Conservation (phyloP, 129 eudicot genomes). For the sunflower (Helianthus annuus) region DNA sequence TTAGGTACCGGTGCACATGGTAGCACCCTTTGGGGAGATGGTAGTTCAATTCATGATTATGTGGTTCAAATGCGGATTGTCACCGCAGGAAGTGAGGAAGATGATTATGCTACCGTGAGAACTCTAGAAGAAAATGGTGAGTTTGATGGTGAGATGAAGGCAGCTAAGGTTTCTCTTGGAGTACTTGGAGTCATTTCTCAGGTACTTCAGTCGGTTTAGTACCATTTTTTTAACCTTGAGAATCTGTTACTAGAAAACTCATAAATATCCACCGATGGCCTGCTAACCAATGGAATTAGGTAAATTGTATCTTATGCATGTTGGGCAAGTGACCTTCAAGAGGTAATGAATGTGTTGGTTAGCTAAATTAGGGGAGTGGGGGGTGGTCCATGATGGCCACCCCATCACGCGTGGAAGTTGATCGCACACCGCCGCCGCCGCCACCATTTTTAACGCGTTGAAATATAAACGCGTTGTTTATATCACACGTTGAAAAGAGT, state of each 20-base stretch:
- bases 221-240: not conserved
- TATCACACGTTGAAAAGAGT: too few species aligned
- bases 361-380: too few species aligned
- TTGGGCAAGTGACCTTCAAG: not conserved
- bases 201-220: conserved; percentile 30
- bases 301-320: not conserved
- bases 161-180: conserved; percentile 83
- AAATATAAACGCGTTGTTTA: too few species aligned
- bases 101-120: conserved; percentile 58
- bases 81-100: conserved; percentile 43
- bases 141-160: conserved; percentile 47
- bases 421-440: too few species aligned
- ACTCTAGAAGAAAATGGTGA: conserved; percentile 35
- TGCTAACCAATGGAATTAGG: too few species aligned
- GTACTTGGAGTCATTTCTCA: conserved; percentile 88
- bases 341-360: too few species aligned
- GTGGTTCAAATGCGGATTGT: conserved; percentile 59
- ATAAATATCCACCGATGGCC: not conserved
- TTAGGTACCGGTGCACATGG: conserved; percentile 90
- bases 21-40: conserved; percentile 77
- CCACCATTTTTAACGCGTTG: too few species aligned
- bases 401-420: too few species aligned
- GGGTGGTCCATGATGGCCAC: too few species aligned
- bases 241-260: not conserved
- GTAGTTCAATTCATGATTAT: conserved; percentile 70